phyloP scores from a whole-genome alignment of 352 stramenopile species.

The Nothophytophthora sp. region DNA sequence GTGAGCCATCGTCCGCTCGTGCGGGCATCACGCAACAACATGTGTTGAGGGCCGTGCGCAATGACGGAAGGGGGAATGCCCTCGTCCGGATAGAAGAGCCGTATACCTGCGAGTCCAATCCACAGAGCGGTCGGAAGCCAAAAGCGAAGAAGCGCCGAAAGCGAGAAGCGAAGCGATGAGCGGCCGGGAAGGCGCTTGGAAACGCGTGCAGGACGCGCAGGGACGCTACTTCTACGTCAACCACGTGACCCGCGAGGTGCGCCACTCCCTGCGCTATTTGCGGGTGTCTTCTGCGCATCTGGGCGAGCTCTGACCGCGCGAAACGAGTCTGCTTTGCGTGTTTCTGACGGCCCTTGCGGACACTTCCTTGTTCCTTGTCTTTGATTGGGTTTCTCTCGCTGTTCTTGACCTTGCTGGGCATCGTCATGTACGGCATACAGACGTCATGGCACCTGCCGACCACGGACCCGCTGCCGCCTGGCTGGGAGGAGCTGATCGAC shows the following conservation, averaged over 20 bases:
- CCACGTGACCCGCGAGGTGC: constrained; percentile 75
- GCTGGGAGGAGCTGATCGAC: constrained; percentile 84
- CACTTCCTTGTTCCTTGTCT: not conserved
- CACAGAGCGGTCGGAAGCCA: constrained; percentile 7
- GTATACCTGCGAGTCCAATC: not conserved
- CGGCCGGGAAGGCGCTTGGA: constrained; percentile 49
- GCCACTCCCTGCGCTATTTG: constrained; percentile 2
- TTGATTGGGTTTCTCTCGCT: not conserved
- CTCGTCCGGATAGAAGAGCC: not conserved
- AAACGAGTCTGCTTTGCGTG: too few relatives aligned
- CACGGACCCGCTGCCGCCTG: constrained; percentile 58
- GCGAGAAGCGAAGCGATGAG: constrained; percentile 28
- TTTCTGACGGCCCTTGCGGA: not conserved
- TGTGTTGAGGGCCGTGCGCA: not conserved
- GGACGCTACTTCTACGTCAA: constrained; percentile 89
- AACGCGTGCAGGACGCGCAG: constrained; percentile 81
- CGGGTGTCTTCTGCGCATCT: not conserved
- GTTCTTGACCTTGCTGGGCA: not conserved
- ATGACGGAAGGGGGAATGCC: not conserved
- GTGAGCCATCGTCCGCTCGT: constrained; percentile 12
- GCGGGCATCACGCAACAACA: constrained; percentile 4
- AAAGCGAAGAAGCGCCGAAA: constrained; percentile 10
- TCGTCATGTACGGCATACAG: constrained; percentile 24
- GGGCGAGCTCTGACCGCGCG: constrained; percentile 4
- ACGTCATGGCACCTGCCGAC: constrained; percentile 84